Evolutionary conservation across 495 filamentous ascomycete genomes (phyloP).

Genomic region (Tuber brumale): DNA sequence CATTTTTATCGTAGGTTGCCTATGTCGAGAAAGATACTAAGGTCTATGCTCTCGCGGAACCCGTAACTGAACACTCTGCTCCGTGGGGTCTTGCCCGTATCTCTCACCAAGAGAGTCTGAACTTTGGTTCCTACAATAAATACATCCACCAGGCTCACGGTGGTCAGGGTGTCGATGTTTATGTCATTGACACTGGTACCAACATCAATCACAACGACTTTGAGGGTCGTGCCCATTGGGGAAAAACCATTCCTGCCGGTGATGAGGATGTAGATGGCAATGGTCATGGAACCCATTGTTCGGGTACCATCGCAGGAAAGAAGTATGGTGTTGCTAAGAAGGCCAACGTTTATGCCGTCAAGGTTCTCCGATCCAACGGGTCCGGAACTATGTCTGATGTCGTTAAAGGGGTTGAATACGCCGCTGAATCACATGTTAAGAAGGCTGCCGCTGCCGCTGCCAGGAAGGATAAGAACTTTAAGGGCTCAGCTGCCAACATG

Average conservation of each 20-base stretch:
- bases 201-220: slow-evolving; percentile 94
- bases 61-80: slow-evolving; percentile 73
- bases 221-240: slow-evolving; percentile 89
- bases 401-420: slow-evolving; percentile 95
- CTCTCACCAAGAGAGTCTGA: slow-evolving; percentile 80
- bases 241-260: slow-evolving; percentile 81
- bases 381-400: slow-evolving; percentile 98
- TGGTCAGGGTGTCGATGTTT: slow-evolving; percentile 97
- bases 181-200: slow-evolving; percentile 97
- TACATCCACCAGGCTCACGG: slow-evolving; percentile 86
- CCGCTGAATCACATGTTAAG: slow-evolving; percentile 69
- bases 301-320: slow-evolving; percentile 92
- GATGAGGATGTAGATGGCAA: slow-evolving; percentile 93
- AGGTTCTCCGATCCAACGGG: slow-evolving; percentile 94
- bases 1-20: slow-evolving; percentile 61
- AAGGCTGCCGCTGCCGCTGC: slow-evolving; percentile 61
- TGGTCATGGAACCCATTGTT: slow-evolving; percentile 98
- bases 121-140: slow-evolving; percentile 93
- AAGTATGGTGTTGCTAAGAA: slow-evolving; percentile 99
- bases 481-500: slow-evolving; percentile 99
- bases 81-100: slow-evolving; percentile 98
- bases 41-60: slow-evolving; percentile 66
- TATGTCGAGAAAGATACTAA: slow-evolving; percentile 92
- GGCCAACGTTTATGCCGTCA: slow-evolving; percentile 91
- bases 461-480: slow-evolving; percentile 83